Evolutionary conservation across 768 basidiomycete species (phyloP).

Genomic region (Auriculariales sp.): DNA sequence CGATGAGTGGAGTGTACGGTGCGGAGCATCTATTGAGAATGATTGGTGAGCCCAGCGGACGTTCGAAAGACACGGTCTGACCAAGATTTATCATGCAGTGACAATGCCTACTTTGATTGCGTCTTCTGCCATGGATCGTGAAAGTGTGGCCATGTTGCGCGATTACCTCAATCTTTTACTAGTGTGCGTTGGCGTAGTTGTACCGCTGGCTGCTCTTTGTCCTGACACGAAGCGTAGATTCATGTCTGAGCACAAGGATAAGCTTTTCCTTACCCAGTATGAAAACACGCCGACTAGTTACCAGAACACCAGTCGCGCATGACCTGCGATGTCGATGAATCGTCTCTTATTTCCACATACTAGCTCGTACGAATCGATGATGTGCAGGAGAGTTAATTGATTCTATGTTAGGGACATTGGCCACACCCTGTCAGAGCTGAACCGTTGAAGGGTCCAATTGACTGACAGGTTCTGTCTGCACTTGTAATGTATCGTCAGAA

Average conservation of each 20-base stretch:
- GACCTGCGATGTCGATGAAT: slow-evolving; percentile 11
- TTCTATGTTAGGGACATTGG: too few species aligned
- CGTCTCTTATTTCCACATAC: too few species aligned
- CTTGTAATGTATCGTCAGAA: too few species aligned
- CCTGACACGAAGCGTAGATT: slow-evolving; percentile 30
- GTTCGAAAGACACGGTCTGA: neutral
- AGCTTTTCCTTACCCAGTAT: slow-evolving; percentile 67
- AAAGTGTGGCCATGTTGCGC: slow-evolving; percentile 65
- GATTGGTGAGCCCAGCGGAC: slow-evolving; percentile 46
- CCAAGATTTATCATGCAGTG: slow-evolving; percentile 31
- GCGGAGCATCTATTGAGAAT: slow-evolving; percentile 87
- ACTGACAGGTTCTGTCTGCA: too few species aligned
- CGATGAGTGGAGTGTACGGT: slow-evolving; percentile 85
- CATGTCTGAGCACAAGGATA: slow-evolving; percentile 60
- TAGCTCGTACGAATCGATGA: too few species aligned
- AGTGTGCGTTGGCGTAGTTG: slow-evolving; percentile 30
- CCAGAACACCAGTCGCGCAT: slow-evolving; percentile 71
- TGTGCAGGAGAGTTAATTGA: too few species aligned
- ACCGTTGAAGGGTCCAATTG: too few species aligned
- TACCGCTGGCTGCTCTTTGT: neutral
- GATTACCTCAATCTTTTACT: slow-evolving; percentile 88
- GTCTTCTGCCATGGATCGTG: slow-evolving; percentile 78
- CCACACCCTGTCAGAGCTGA: too few species aligned
- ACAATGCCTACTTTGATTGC: slow-evolving; percentile 85
- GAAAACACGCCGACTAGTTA: slow-evolving; percentile 62